Evolutionary conservation across 176 grass and related monocot species (phyloP), one percentile per base, ranked within the genome.

Genomic region (Poa annua): DNA sequence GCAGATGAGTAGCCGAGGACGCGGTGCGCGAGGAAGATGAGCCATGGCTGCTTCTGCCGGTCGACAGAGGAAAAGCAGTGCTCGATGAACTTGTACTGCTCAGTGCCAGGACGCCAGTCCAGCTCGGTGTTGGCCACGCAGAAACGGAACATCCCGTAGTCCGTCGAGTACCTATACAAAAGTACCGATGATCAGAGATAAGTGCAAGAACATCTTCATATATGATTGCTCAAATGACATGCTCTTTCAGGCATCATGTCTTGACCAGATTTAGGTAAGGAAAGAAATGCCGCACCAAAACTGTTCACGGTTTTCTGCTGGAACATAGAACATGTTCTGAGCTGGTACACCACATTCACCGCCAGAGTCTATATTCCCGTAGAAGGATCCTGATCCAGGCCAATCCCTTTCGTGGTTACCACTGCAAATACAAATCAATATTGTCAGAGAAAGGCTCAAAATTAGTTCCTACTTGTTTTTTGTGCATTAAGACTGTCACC

Each of bases 321-420:
- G 95, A 42, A 94, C 86, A 51, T 98, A 98, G 82, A 98, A 98
- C 88, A 98, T 89, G 45, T 89, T 98, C 86, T 95, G 85, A 74
- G 95, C 92, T 75, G 93, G 84, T 13, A 95, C 92, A 20, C 95
- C 95, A 3, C 92, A 95, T 88, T 98, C 95, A 11, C 92, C 95
- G 74, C 95, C 95, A 4, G 95, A 98, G 73, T 98, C 92, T 42
- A 84, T 50, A 76, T 84, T 98, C 44, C 90, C 88, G 1, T 98
- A 98, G 82, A 95, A 98, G 67, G 95, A 98, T 88, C 95, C 92
- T 76, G 92, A 91, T 63, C 82, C 88, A 50, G 95, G 95, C 95
- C 95, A 98, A 78, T 98, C 95, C 60, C 95, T 86, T 79, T 98
- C 92, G 5, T 98, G 95, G 75, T 98, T 98, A 80, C 95, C 95